Base-by-base conservation (phyloP, 2,329 filamentous ascomycete species). In the Hymenoscyphus albidus region DNA sequence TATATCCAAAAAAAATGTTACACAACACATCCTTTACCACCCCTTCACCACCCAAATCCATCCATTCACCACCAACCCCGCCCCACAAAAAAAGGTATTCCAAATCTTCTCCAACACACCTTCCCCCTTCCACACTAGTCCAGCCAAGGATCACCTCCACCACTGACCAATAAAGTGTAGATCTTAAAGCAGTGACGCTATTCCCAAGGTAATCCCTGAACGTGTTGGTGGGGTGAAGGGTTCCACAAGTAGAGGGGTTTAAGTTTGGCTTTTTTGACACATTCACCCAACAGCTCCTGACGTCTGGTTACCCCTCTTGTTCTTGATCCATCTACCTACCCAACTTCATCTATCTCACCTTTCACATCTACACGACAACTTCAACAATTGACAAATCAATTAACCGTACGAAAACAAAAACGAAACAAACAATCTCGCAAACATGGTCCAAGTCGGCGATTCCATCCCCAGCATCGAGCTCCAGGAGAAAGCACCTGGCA, bases 401-500 rank as follows among this genome's bases (percentile, higher is more conserved):
- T 9, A 60, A 18, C 18, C 14, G 13, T 18, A 27, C 27, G 3
- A 27, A 27, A 27, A 27, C 27, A 2, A 27, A 27, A 31, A 32
- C 32, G n/a, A 48, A 55, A 39, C 2, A 14, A 61, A 27, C 9
- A 48, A n/a, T 44, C 32, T 18, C 58, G 48, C 35, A 42, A 64
- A 58, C 27, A 64, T 61, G 63, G 59, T 98, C 76, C 85, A 90
- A 73, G 87, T 87, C 66, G 93, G 93, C 74, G 93, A 97, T 77
- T 79, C 83, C 70, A 82, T 98, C 63, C 95, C 94, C 12, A 80
- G 87, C 77, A 79, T 94, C 64, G 87, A 93, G 59, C 84, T 97
- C 71, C 88, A 88, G 69, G 91, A 98, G 80, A 84, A 85, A 78
- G 93, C 90, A n/a, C 94, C 94, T 0, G 92, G 91, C 67, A 96